phyloP scores from a whole-genome alignment of 345 rosid genomes.

The Aquilaria sinensis region DNA sequence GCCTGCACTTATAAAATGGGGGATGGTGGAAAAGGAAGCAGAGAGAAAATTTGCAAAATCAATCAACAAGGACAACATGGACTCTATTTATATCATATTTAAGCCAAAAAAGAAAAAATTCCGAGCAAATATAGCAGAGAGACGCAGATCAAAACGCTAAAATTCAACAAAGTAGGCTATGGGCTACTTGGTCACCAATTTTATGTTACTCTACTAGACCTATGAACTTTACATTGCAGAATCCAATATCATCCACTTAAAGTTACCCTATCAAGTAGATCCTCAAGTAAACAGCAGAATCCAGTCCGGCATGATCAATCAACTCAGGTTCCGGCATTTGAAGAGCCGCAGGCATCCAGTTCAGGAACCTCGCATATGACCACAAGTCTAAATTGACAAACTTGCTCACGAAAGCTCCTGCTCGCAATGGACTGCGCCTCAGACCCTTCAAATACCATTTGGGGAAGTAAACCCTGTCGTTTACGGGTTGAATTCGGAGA shows the following conservation, averaged over 20 bases:
- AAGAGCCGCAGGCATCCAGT: slow-evolving; percentile 91
- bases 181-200: too few relatives aligned
- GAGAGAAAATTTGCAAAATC: not conserved
- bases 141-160: too few relatives aligned
- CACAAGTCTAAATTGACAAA: slow-evolving; percentile 73
- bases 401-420: slow-evolving; percentile 57
- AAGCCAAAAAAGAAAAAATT: too few relatives aligned
- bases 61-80: not conserved
- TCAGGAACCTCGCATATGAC: slow-evolving; percentile 62
- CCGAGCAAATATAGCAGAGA: too few relatives aligned
- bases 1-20: slow-evolving; percentile 38
- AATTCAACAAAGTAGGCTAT: too few relatives aligned
- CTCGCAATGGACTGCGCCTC: slow-evolving; percentile 50
- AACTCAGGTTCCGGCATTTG: slow-evolving; percentile 95
- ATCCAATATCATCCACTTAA: too few relatives aligned
- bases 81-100: too few relatives aligned
- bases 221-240: too few relatives aligned
- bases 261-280: slow-evolving; percentile 78
- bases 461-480: slow-evolving; percentile 89
- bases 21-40: not conserved
- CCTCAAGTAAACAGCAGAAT: slow-evolving; percentile 82
- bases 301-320: slow-evolving; percentile 84
- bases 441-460: slow-evolving; percentile 90
- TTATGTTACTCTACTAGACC: too few relatives aligned
- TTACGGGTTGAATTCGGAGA: slow-evolving; percentile 80